Evolutionary conservation across 2,329 filamentous ascomycete species (phyloP).

Genomic region (Fusarium stilboides): DNA sequence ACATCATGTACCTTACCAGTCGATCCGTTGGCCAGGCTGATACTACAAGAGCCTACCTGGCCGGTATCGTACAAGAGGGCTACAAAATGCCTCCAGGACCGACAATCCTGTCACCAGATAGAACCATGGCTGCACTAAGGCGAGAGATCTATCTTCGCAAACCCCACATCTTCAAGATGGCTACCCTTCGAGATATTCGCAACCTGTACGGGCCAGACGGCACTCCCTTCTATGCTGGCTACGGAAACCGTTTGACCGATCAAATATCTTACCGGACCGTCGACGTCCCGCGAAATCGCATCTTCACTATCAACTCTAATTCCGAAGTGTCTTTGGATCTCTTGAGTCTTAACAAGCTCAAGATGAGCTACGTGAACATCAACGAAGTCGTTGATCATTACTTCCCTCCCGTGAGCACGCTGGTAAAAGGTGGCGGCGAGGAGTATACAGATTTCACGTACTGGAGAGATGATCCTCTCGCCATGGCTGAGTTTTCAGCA

Average conservation of each 20-base stretch:
- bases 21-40: constrained; percentile 95
- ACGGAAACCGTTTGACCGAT: constrained; percentile 96
- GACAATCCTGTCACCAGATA: constrained; percentile 94
- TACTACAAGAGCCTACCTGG: constrained; percentile 88
- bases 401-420: constrained; percentile 90
- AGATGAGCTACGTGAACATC: constrained; percentile 97
- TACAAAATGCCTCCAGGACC: constrained; percentile 90
- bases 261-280: constrained; percentile 96
- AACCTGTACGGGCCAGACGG: constrained; percentile 83
- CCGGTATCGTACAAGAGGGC: constrained; percentile 89
- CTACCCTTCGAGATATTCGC: constrained; percentile 93
- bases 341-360: constrained; percentile 91
- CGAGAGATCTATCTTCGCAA: constrained; percentile 96
- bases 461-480: constrained; percentile 89
- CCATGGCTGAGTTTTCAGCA: constrained; percentile 89
- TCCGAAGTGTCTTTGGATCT: constrained; percentile 95
- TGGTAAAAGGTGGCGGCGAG: constrained; percentile 91
- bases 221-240: constrained; percentile 95
- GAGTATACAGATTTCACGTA: constrained; percentile 98
- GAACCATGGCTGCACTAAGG: constrained; percentile 92
- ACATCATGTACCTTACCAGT: constrained; percentile 97
- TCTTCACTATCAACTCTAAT: constrained; percentile 99
- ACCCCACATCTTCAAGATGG: constrained; percentile 99
- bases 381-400: constrained; percentile 98
- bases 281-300: constrained; percentile 92